These are phyloP conservation scores for Fusarium verticillioides DNA, from an alignment of 2,329 filamentous ascomycete species.

Conservation along the genomic window DNA sequence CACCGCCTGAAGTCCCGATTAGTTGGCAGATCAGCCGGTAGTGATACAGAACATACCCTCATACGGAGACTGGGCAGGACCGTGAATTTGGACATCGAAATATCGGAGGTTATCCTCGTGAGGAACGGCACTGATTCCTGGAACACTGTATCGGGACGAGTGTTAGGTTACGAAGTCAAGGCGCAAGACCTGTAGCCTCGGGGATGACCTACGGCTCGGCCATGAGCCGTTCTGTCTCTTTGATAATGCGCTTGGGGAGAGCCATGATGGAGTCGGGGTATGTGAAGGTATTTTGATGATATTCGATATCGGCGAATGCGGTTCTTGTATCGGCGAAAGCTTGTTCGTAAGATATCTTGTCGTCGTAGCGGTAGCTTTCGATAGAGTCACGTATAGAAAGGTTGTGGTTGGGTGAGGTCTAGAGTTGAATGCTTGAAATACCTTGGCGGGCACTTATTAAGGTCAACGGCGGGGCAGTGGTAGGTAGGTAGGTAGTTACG, in stretches of 20 bases:
- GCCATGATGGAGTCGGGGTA: conserved; percentile 62
- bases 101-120: conserved; percentile 98
- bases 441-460: conserved; percentile 25
- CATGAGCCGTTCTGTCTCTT: conserved; percentile 97
- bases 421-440: conserved; percentile 15
- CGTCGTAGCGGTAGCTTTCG: conserved; percentile 5
- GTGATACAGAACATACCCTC: conserved; percentile 71
- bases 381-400: conserved; percentile 4
- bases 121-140: conserved; percentile 93
- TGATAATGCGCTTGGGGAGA: conserved; percentile 95
- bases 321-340: not conserved
- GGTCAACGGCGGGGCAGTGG: conserved; percentile 28
- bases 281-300: not conserved
- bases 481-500: not conserved
- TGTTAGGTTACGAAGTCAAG: conserved; percentile 35
- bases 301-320: not conserved
- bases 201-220: conserved; percentile 82
- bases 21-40: not conserved
- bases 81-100: conserved; percentile 97
- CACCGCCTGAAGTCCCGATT: conserved; percentile 64
- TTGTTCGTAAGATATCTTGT: not conserved
- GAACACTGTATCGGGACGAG: conserved; percentile 70
- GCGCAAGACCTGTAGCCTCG: conserved; percentile 4
- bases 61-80: conserved; percentile 91
- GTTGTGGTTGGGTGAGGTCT: conserved; percentile 22